Evolutionary conservation across 306 rosid genomes (phyloP).

Genomic region (Castanea mollissima): DNA sequence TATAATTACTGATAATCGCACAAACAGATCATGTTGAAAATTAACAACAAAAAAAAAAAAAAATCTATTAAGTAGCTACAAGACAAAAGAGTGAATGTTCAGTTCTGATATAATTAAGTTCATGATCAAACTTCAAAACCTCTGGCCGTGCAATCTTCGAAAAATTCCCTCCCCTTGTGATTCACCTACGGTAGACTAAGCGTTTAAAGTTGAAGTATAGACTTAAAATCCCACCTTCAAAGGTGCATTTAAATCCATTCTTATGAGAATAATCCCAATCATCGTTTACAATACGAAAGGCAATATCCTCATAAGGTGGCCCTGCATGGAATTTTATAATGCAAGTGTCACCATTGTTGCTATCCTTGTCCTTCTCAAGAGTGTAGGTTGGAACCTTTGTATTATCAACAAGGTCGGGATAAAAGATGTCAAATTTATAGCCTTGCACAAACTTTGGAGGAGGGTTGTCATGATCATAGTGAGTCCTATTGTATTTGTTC

Average conservation of each 20-base stretch:
- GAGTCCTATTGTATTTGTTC: constrained; percentile 94
- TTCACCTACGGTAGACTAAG: constrained; percentile 68
- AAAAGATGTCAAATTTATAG: constrained; percentile 84
- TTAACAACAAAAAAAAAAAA: no score
- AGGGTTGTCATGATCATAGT: constrained; percentile 97
- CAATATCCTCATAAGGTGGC: constrained; percentile 87
- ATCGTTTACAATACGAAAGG: constrained; percentile 84
- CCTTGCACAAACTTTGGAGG: constrained; percentile 98
- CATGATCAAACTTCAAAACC: no score
- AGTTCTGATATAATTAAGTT: no score
- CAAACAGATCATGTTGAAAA: no score
- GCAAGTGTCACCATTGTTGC: constrained; percentile 84
- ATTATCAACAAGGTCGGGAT: constrained; percentile 95
- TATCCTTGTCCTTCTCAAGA: constrained; percentile 68
- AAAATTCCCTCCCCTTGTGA: no score
- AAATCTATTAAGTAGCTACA: no score
- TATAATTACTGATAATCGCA: no score
- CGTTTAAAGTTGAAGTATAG: constrained; percentile 89
- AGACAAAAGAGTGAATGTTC: no score
- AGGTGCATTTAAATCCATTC: constrained; percentile 88
- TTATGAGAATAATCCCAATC: constrained; percentile 93
- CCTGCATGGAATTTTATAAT: constrained; percentile 87
- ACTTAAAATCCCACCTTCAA: constrained; percentile 83
- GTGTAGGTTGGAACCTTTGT: constrained; percentile 78
- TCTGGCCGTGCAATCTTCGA: no score